These are phyloP conservation scores for Cryptosporidium parvum DNA, from an alignment of 169 alveolate species.

Conservation along the genomic window DNA sequence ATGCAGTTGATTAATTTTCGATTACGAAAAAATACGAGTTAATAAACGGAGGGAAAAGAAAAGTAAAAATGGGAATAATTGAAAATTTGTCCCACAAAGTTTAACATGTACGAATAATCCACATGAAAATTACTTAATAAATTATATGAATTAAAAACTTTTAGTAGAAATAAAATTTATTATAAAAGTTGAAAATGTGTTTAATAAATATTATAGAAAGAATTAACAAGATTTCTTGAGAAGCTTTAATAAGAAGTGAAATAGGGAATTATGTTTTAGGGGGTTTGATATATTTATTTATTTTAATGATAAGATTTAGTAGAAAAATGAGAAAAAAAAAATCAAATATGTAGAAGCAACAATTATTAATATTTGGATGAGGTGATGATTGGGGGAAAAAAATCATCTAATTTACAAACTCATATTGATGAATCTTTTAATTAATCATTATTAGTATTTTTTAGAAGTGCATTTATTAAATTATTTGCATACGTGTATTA, in stretches of 20 bases:
- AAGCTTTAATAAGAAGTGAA: not conserved
- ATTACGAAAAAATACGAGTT: slow-evolving; percentile 1
- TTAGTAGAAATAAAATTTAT: not conserved
- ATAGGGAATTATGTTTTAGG: no score
- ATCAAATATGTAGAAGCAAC: no score
- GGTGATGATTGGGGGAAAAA: no score
- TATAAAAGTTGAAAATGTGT: no score
- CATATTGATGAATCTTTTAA: no score
- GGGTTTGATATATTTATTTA: no score
- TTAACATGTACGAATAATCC: not conserved
- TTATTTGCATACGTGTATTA: not conserved
- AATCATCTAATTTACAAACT: no score
- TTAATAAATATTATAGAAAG: no score
- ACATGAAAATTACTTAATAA: slow-evolving; percentile 3
- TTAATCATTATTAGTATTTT: not conserved
- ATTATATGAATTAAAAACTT: not conserved
- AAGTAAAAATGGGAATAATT: not conserved
- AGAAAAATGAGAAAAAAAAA: not conserved
- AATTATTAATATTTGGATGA: no score
- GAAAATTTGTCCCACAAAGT: not conserved
- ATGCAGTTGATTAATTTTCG: not conserved
- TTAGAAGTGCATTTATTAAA: not conserved
- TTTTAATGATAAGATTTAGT: no score
- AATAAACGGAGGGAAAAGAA: slow-evolving; percentile 13
- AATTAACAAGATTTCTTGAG: not conserved